Evolutionary conservation across 192 early-diverging fungal genomes (phyloP), one percentile per base, ranked within the genome.

Genomic region (Coemansia asiatica): DNA sequence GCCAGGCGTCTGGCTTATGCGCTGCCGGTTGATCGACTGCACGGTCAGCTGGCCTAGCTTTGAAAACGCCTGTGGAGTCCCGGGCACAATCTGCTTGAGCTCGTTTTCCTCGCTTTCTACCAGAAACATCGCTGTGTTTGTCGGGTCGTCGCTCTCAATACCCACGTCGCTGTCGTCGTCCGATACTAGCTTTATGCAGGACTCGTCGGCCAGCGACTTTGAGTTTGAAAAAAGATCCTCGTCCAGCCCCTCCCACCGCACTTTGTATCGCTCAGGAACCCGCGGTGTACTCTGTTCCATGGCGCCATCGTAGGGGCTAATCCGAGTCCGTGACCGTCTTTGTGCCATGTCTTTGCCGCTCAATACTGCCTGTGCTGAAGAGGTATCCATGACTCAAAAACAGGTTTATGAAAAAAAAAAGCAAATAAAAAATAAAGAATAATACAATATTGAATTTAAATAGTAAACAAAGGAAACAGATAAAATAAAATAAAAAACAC

Each of bases 71-170:
- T 67, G 53, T 5, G 78, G 78, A 6, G 78, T 81, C 16, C 73
- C 73, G 1, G 78, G 78, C 12, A 48, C 51, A 23, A 81, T 59
- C 13, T 47, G 35, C 10, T 54, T 27, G 22, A 81, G 73, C 64
- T 81, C 78, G 4, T 61, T 64, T 48, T 81, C 78, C 18, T 81
- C 78, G 56, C 56, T 69, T 22, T 81, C 78, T 35, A 75, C 78
- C 9, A 81, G 57, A 44, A 71, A 72, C 78, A 81, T 81, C 9
- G 78, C 78, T 10, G 73, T 81, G 64, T 81, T 81, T 46, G 72
- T 71, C 18, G 78, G 78, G 69, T 81, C 78, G 46, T 69, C 67
- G 55, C 67, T 69, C 12, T 69, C 67, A 18, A 33, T 49, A 5
- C 22, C 50, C 1, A 23, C 46, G n/a, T 79, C 68, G 58, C 68